These are phyloP conservation scores for Tausonia pullulans DNA, from an alignment of 1,284 basidiomycete genomes.

Conservation along the genomic window DNA sequence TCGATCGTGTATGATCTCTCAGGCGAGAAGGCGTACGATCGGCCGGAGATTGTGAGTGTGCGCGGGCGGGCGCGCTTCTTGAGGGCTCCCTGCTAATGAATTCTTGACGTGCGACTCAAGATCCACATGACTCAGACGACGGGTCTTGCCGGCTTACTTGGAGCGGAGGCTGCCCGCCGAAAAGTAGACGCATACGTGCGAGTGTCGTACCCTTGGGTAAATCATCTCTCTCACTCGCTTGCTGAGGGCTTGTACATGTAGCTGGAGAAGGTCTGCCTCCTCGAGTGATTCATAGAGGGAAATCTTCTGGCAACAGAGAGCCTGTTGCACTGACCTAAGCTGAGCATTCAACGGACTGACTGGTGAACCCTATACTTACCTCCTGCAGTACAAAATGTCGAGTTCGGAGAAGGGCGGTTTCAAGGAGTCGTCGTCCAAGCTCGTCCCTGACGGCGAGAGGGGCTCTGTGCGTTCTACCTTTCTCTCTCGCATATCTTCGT, in stretches of 20 bases:
- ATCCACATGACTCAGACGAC: slow-evolving; percentile 57
- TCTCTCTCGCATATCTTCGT: not conserved
- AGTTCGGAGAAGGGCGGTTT: slow-evolving; percentile 33
- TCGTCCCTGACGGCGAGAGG: slow-evolving; percentile 53
- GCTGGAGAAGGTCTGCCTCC: too few relatives aligned
- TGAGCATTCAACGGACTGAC: not conserved
- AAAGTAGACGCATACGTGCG: slow-evolving; percentile 61
- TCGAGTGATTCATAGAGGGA: too few relatives aligned
- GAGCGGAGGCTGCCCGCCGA: slow-evolving; percentile 57
- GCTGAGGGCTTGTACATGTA: too few relatives aligned
- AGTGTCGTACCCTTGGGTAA: slow-evolving; percentile 46
- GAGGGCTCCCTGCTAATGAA: too few relatives aligned
- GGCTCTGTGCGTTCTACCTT: slow-evolving; percentile 40
- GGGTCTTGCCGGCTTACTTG: slow-evolving; percentile 52
- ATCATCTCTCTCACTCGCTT: slow-evolving; percentile 23
- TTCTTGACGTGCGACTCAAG: slow-evolving; percentile 6
- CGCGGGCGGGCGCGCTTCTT: slow-evolving; percentile 11
- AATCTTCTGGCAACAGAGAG: too few relatives aligned
- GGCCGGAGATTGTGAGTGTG: slow-evolving; percentile 51
- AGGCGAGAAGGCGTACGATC: slow-evolving; percentile 60
- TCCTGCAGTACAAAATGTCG: slow-evolving; percentile 21
- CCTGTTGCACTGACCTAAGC: not conserved
- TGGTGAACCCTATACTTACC: not conserved
- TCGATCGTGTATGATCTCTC: slow-evolving; percentile 68
- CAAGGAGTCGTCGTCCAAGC: slow-evolving; percentile 53